Evolutionary conservation across 768 basidiomycete species (phyloP).

Genomic region (Trametes gibbosa): DNA sequence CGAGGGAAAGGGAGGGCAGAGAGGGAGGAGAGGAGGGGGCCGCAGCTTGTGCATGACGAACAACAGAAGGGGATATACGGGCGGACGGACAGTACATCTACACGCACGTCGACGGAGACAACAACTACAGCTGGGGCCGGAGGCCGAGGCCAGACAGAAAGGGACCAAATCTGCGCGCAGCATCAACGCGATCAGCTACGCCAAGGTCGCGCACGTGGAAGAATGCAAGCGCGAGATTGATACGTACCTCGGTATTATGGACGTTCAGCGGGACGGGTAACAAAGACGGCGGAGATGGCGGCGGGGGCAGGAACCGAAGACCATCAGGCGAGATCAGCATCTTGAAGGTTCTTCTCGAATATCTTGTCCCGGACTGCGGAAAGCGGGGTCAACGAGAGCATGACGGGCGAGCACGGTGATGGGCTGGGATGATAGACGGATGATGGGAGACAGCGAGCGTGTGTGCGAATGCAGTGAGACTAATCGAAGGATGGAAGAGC

Average conservation of each 20-base stretch:
- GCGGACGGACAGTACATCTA: background rate
- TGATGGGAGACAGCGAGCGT: background rate
- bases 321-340: constrained; percentile 1
- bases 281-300: background rate
- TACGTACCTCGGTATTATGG: background rate
- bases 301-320: background rate
- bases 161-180: background rate
- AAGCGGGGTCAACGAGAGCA: background rate
- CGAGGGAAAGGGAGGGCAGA: no score
- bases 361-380: constrained; percentile 8
- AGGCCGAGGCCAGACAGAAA: background rate
- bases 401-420: background rate
- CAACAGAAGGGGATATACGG: background rate
- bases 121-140: no score
- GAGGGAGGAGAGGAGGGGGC: no score
- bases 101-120: no score
- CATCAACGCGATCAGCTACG: background rate
- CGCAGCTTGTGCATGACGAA: no score
- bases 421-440: background rate
- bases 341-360: constrained; percentile 3
- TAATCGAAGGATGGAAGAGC: background rate
- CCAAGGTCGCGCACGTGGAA: no score
- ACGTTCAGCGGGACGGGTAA: background rate
- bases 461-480: no score
- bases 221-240: background rate